Conservation (phyloP, 2,329 filamentous ascomycete species). For the Stachybotrys echinatus region DNA sequence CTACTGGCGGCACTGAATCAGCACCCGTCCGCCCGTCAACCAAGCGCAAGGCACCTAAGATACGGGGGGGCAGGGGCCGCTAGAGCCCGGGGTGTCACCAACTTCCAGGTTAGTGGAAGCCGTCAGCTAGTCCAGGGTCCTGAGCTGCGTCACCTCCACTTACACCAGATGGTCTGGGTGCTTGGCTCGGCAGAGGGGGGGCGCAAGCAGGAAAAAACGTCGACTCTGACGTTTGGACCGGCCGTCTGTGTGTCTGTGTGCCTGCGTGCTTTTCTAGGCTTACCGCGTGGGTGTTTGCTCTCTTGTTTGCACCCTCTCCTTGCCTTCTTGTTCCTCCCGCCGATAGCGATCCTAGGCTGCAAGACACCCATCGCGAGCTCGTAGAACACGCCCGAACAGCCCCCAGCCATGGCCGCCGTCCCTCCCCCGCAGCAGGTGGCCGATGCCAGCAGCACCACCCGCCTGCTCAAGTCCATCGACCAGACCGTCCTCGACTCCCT, state of each 20-base stretch:
- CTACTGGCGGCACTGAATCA: neutral
- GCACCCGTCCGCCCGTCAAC: neutral
- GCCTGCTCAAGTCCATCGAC: conserved; percentile 35
- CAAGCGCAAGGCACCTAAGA: too few species aligned
- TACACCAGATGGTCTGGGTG: too few species aligned
- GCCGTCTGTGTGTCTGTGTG: neutral
- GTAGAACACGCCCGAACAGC: too few species aligned
- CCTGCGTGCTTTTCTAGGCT: neutral
- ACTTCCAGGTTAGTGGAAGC: neutral
- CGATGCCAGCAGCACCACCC: conserved; percentile 40
- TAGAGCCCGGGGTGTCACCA: neutral
- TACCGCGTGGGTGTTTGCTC: too few species aligned
- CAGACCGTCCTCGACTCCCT: conserved; percentile 35
- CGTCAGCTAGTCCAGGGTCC: neutral
- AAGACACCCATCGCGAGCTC: too few species aligned
- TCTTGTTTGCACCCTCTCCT: too few species aligned
- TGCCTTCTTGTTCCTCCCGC: too few species aligned
- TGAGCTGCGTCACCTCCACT: neutral
- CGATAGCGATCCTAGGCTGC: too few species aligned
- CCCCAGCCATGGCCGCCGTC: conserved; percentile 3
- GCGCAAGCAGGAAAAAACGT: too few species aligned
- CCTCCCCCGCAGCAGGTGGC: conserved; percentile 32
- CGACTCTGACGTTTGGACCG: neutral
- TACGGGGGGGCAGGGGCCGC: too few species aligned
- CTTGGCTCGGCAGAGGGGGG: neutral